A percentile compares a stretch with the other conserved stretches of the same genome.
These are phyloP conservation scores for Solanum pinnatisectum DNA, from an alignment of 257 asterid species.

Conservation along the genomic window DNA sequence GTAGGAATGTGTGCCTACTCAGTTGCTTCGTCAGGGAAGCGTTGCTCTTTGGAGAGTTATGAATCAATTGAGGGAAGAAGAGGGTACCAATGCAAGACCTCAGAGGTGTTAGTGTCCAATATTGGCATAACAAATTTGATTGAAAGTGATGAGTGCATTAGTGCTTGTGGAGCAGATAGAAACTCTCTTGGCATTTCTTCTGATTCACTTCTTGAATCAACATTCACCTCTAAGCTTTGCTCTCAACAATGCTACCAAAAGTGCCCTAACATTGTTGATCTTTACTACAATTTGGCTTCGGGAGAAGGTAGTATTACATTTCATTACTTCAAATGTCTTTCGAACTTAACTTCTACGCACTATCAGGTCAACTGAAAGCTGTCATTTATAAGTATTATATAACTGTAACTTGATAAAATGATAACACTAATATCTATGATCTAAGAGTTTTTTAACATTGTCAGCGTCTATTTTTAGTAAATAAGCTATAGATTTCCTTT, in stretches of 20 bases:
- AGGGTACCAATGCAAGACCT: slow-evolving; percentile 16
- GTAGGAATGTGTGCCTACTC: slow-evolving; percentile 16
- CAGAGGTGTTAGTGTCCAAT: slow-evolving; percentile 4
- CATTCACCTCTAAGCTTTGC: slow-evolving; percentile 8
- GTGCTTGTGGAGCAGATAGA: slow-evolving; percentile 16
- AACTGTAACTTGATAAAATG: too few species aligned
- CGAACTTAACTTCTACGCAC: too few species aligned
- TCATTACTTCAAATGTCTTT: background rate
- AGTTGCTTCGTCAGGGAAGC: slow-evolving; percentile 16
- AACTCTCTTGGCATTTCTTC: slow-evolving; percentile 23
- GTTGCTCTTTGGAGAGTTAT: slow-evolving; percentile 21
- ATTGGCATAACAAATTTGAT: background rate
- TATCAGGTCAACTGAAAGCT: too few species aligned
- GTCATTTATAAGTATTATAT: too few species aligned
- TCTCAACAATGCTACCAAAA: slow-evolving; percentile 13
- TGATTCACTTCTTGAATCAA: slow-evolving; percentile 7
- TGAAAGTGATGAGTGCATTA: slow-evolving; percentile 16
- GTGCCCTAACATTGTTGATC: slow-evolving; percentile 28
- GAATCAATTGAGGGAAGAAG: background rate
- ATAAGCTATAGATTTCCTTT: too few species aligned
- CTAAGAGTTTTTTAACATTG: too few species aligned
- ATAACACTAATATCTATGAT: too few species aligned
- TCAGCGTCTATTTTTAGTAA: too few species aligned
- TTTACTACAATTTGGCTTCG: slow-evolving; percentile 21
- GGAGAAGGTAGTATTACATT: slow-evolving; percentile 15